Evolutionary conservation across 1,139 yeast species (phyloP).

Genomic region (Fermentozyma sake): DNA sequence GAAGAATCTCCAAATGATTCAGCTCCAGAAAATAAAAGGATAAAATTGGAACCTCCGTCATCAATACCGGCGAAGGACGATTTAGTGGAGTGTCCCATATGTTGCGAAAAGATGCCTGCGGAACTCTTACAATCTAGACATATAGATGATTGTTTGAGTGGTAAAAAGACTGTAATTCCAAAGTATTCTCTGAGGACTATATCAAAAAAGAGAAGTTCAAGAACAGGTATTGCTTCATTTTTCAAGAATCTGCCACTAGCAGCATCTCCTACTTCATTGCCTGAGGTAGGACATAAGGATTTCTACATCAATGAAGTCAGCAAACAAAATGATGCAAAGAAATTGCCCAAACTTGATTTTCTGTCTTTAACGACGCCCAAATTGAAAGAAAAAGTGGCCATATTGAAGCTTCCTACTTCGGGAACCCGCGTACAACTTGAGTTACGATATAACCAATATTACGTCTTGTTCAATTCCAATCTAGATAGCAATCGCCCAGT

Average conservation of each 20-base stretch:
- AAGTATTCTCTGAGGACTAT: neutral
- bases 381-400: constrained; percentile 55
- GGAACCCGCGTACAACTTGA: constrained; percentile 69
- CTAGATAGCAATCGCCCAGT: constrained; percentile 72
- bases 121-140: constrained; percentile 59
- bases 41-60: constrained; percentile 4
- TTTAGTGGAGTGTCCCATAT: constrained; percentile 66
- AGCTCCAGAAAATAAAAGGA: constrained; percentile 7
- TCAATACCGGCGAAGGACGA: constrained; percentile 15
- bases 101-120: constrained; percentile 53
- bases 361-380: constrained; percentile 56
- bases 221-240: constrained; percentile 29
- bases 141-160: constrained; percentile 62
- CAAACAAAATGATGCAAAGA: constrained; percentile 23
- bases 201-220: constrained; percentile 6
- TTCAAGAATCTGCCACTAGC: constrained; percentile 19
- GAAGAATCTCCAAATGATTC: constrained; percentile 6
- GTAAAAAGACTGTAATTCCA: constrained; percentile 13
- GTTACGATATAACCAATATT: constrained; percentile 71
- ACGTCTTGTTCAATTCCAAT: constrained; percentile 78
- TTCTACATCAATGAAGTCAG: constrained; percentile 30
- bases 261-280: constrained; percentile 3
- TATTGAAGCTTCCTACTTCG: constrained; percentile 50
- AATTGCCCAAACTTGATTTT: constrained; percentile 60
- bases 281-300: constrained; percentile 18